Conservation (phyloP, 1,139 yeast genomes). For the Debaryomycetaceae sp. region DNA sequence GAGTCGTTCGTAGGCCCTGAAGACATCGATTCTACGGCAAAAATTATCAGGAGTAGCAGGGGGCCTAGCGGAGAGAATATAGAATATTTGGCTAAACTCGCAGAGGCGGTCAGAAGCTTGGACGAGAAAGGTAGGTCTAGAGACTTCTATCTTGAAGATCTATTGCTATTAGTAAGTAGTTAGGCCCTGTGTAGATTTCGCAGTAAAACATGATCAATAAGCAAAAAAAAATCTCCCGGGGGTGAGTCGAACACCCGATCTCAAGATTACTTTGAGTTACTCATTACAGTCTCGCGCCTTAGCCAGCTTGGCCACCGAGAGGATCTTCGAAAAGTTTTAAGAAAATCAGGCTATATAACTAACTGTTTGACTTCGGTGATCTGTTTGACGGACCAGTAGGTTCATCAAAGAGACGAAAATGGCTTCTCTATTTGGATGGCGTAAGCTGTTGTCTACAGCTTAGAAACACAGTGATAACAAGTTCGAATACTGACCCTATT, state of each 20-base stretch:
- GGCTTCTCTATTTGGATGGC: no score
- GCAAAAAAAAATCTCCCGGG: conserved; percentile 57
- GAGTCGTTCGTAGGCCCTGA: conserved; percentile 87
- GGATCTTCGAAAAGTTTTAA: conserved; percentile 13
- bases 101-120: conserved; percentile 49
- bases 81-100: conserved; percentile 62
- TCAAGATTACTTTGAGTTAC: conserved; percentile 55
- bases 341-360: no score
- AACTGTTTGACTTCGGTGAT: no score
- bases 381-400: no score
- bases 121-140: conserved; percentile 28
- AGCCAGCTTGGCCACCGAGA: conserved; percentile 79
- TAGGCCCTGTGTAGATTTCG: not conserved
- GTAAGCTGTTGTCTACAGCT: no score
- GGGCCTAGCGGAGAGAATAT: conserved; percentile 85
- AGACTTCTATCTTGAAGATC: conserved; percentile 39
- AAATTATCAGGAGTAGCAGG: conserved; percentile 46
- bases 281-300: conserved; percentile 80
- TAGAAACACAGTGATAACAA: no score
- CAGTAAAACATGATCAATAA: not conserved
- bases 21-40: conserved; percentile 52
- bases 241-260: conserved; percentile 86
- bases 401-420: no score
- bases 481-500: no score
- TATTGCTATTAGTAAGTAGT: conserved; percentile 11